Evolutionary conservation across 2,329 filamentous ascomycete genomes (phyloP), one percentile per base, ranked within the genome.

Genomic region (Paradendryphiella salina): DNA sequence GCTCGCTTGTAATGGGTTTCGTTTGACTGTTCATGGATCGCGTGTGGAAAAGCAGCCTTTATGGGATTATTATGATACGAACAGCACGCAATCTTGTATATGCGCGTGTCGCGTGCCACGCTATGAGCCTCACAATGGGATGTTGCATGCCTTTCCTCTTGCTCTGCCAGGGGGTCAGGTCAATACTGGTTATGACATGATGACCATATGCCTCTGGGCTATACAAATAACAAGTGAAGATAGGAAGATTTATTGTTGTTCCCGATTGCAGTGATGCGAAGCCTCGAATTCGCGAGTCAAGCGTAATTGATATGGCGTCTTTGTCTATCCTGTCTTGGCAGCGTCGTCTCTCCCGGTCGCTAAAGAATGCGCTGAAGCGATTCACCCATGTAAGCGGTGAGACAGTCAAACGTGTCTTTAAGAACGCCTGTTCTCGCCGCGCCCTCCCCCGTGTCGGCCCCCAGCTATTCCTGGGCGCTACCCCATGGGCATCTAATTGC

Each of bases 51-150:
- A 48, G 49, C 41, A 52, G 50, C 49, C 47, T 35, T 54, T 54
- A 62, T 50, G 59, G 59, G 51, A 63, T 54, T 41, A 36, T 41
- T 50, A 54, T 43, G 48, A 56, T 39, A 46, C 47, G 54, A 45
- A 38, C 56, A 64, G 62, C 61, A 69, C 62, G 65, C 63, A 65
- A 60, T 43, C n/a, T 57, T 56, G 47, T 56, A 50, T 36, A 44
- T 49, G 54, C 58, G 59, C 61, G 61, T 66, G 63, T 52, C 53
- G 59, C 57, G 60, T 60, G 64, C 55, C 55, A 52, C 55, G 51
- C 47, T 53, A 43, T 47, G 26, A 40, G 32, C 23, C 28, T 46
- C 14, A 11, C 13, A 37, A 10, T n/a, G 34, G 32, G 35, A 42
- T 10, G 35, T 21, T 33, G 38, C 35, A 33, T 55, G 15, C 4